Base-by-base conservation (phyloP, 768 basidiomycete genomes). In the Suillus subaureus region DNA sequence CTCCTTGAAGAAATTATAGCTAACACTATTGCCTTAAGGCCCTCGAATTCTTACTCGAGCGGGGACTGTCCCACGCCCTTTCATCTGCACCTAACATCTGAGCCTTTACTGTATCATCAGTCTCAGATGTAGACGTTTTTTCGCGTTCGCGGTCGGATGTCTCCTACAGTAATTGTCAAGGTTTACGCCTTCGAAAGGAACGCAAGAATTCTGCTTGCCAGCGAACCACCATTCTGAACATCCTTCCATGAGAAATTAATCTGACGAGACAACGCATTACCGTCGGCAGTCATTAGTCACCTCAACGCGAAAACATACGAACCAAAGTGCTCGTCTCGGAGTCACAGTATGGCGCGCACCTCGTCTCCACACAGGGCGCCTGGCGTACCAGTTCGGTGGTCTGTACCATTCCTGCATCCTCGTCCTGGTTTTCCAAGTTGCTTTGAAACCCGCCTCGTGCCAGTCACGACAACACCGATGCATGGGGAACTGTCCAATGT, bases 41-140 rank as follows among this genome's bases (percentile, higher is more conserved):
- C 26, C 33, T 43, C 62, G n/a, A 40, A 67, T 6, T 58, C 39
- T 35, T 45, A 33, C 8, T 16, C 63, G 42, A 61, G 47, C 13
- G 64, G 21, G 49, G 55, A 23, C 61, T 63, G 26, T 61, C 73
- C 81, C 82, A 84, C 13, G 83, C 80, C 61, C 73, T 74, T 64
- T 83, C 76, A 61, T 83, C 79, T 6, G 70, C 70, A n/a, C 76
- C 76, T 11, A 82, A 72, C 72, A 77, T 76, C 47, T 76, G 55
- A 40, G 63, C 63, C 64, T 62, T 54, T 12, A 51, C 0, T 13
- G 18, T 15, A 23, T 64, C 6, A 28, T 64, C 28, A 67, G 12
- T 23, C 26, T 37, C 3, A 45, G 13, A 45, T 67, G 37, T 64
- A 49, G 58, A 43, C 39, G 23, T 28, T 4, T 33, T 33, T 33